phyloP scores from a whole-genome alignment of 805 yeast genomes.

The Candida vartiovaarae region DNA sequence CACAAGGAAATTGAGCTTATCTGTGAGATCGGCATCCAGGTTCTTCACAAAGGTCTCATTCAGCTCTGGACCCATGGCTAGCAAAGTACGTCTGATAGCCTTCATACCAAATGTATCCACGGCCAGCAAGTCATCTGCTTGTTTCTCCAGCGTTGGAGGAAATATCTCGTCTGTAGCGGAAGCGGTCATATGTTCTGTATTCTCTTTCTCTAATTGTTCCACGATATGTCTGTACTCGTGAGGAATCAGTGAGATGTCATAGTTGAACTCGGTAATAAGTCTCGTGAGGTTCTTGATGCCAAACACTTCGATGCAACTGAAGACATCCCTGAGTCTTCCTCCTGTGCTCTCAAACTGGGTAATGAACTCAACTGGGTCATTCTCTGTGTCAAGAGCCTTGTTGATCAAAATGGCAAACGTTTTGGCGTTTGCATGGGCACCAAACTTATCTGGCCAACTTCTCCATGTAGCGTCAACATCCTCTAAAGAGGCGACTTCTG shows the following conservation, averaged over 20 bases:
- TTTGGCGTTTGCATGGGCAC: constrained; percentile 41
- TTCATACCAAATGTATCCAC: constrained; percentile 76
- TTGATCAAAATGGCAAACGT: constrained; percentile 53
- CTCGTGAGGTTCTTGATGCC: constrained; percentile 39
- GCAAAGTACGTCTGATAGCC: constrained; percentile 67
- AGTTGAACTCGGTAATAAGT: constrained; percentile 15
- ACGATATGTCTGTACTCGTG: constrained; percentile 28
- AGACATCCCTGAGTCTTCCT: constrained; percentile 15
- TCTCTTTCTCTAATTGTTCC: constrained; percentile 7
- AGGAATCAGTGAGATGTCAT: constrained; percentile 22
- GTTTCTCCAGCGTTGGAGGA: constrained; percentile 44
- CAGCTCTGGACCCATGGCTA: constrained; percentile 36
- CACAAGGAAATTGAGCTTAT: constrained; percentile 27
- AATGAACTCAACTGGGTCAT: constrained; percentile 18
- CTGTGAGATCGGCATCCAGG: constrained; percentile 27
- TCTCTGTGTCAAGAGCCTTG: constrained; percentile 13
- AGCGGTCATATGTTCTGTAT: neutral
- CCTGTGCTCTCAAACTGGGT: constrained; percentile 25
- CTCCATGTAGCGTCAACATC: constrained; percentile 39
- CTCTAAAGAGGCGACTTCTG: constrained; percentile 28
- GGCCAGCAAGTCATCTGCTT: constrained; percentile 45
- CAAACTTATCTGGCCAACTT: constrained; percentile 26
- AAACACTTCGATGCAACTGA: constrained; percentile 38
- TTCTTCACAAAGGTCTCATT: constrained; percentile 26
- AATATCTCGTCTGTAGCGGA: constrained; percentile 15